Conservation (phyloP, 768 basidiomycete species). For the Tylopilus felleus region DNA sequence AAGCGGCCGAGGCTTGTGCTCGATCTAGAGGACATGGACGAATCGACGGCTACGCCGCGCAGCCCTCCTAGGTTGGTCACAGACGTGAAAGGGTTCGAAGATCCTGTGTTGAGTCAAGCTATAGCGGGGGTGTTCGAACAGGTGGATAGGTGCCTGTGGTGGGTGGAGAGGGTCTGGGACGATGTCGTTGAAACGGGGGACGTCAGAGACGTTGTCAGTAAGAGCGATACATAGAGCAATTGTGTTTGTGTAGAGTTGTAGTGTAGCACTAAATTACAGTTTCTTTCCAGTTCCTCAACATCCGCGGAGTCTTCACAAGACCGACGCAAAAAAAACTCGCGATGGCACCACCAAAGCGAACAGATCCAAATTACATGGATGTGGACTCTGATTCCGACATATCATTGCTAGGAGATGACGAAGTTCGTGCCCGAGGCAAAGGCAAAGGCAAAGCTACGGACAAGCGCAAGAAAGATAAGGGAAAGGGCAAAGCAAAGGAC, state of each 20-base stretch:
- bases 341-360: constrained; percentile 28
- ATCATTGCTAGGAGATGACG: constrained; percentile 52
- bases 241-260: background rate
- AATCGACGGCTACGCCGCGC: background rate
- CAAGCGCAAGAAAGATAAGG: constrained; percentile 54
- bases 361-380: constrained; percentile 43
- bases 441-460: constrained; percentile 52
- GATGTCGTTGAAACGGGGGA: constrained; percentile 33
- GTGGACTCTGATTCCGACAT: constrained; percentile 73
- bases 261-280: background rate
- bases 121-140: constrained; percentile 40
- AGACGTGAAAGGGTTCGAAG: constrained; percentile 65
- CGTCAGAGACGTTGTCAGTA: background rate
- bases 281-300: too few relatives aligned
- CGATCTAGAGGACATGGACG: constrained; percentile 21
- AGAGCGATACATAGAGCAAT: background rate
- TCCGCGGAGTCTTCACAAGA: too few relatives aligned
- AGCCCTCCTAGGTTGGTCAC: constrained; percentile 5
- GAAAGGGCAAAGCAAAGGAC: constrained; percentile 36
- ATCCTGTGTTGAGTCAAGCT: constrained; percentile 48
- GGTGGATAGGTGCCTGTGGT: constrained; percentile 43
- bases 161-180: constrained; percentile 56
- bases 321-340: background rate
- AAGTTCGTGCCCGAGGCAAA: constrained; percentile 51
- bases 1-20: constrained; percentile 29